Base-by-base conservation (phyloP, 257 asterid genomes). In the Parsonsia alboflavescens region DNA sequence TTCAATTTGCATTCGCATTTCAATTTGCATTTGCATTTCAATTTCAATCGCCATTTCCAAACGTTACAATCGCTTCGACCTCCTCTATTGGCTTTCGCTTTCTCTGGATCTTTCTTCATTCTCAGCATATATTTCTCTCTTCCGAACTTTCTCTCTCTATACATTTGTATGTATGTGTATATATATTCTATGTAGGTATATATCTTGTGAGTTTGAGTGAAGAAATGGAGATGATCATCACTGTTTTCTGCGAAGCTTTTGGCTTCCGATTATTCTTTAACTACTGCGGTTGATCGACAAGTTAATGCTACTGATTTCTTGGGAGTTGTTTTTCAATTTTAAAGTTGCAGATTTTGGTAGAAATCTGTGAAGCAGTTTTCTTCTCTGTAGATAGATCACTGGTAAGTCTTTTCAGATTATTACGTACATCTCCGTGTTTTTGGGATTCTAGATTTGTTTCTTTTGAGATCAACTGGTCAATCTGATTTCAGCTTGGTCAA, bases 21-120 rank as follows among this genome's bases (percentile, higher is more conserved):
- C 24, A 57, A 76, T 81, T 80, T 81, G 57, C 80, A 88, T 88
- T 79, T 81, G 57, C 81, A 85, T 86, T 80, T 82, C 52, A 78
- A 78, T 78, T 72, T 75, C 57, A 76, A 80, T 73, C 52, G 64
- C 46, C 74, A 71, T 80, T 75, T 54, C 72, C 75, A 64, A 79
- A 76, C 41, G n/a, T 54, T 72, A 41, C 75, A 33, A 73, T 82
- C 78, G 85, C 7, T 21, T 82, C 72, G 78, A 74, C 7, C 74
- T 36, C 79, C 15, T 68, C 77, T 59, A 73, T 7, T 6, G 57
- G 54, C 72, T 73, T 48, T 62, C 53, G 52, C 64, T 74, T 65
- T 63, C 63, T 49, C 63, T 74, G 16, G 44, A 50, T 59, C 77
- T 68, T 73, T 83, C 84, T 68, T 77, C 72, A 77, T 52, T 16